A percentile compares a stretch with the other conserved stretches of the same genome.
Evolutionary conservation across 768 basidiomycete genomes (phyloP).

Genomic region (Rhizopogon vinicolor): DNA sequence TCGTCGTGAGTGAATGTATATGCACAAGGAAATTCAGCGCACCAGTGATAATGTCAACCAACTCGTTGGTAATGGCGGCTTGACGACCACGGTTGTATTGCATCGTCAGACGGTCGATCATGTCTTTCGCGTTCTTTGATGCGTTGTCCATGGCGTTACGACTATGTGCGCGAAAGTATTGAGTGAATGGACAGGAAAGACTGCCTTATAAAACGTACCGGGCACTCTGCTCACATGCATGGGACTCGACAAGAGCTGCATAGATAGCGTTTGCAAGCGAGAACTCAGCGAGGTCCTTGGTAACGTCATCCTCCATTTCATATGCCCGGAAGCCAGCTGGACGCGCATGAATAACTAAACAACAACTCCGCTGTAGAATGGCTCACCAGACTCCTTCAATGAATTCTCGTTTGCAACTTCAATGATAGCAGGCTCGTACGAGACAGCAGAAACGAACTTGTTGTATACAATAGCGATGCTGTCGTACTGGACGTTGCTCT

Average conservation of each 20-base stretch:
- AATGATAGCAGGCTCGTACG: slow-evolving; percentile 76
- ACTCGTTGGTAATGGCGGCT: slow-evolving; percentile 94
- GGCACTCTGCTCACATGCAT: slow-evolving; percentile 92
- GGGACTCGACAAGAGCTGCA: slow-evolving; percentile 89
- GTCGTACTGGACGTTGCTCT: slow-evolving; percentile 83
- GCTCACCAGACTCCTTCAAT: slow-evolving; percentile 77
- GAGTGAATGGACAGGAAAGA: neutral
- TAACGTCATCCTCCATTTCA: slow-evolving; percentile 96
- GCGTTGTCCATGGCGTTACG: slow-evolving; percentile 99
- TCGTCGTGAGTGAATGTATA: neutral
- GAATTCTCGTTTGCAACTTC: slow-evolving; percentile 80
- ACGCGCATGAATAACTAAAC: slow-evolving; percentile 1
- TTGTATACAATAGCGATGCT: slow-evolving; percentile 78
- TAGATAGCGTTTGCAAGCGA: slow-evolving; percentile 95
- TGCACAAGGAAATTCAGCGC: slow-evolving; percentile 17
- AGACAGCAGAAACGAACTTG: slow-evolving; percentile 84
- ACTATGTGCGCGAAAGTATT: slow-evolving; percentile 25
- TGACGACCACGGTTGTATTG: slow-evolving; percentile 99
- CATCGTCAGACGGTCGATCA: slow-evolving; percentile 86
- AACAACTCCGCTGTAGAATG: neutral
- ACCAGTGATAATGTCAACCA: slow-evolving; percentile 92
- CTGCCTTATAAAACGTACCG: slow-evolving; percentile 45
- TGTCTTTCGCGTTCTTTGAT: slow-evolving; percentile 95
- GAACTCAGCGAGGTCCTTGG: slow-evolving; percentile 92
- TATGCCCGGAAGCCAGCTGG: slow-evolving; percentile 89